Base-by-base conservation (phyloP, 805 yeast genomes). In the Lipomyces sp. region DNA sequence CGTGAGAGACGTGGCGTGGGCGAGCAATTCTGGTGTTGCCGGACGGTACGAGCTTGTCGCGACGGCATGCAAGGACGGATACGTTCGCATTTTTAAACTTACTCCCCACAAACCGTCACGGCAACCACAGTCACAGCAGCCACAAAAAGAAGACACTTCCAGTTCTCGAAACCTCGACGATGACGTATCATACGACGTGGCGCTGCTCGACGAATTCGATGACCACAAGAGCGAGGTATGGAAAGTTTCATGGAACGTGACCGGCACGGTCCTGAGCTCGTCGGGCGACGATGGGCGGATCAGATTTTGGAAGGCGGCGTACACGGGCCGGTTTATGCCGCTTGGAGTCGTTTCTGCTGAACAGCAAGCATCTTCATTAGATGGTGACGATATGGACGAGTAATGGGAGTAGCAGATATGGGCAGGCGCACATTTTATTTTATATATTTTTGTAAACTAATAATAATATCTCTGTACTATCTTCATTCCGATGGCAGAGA, bases 231-330 rank as follows among this genome's bases (percentile, higher is more conserved):
- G 85, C 48, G 95, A 93, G 68, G 96, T 93, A 1, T 93, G 99
- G 98, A 78, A 90, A 35, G 98, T 93, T 1, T 78, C 86, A 24
- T 93, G 98, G 98, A 93, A 93, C 66, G 68, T 83, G 39, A 87
- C 98, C 0, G 98, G 98, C 4, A 87, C 98, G 0, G 82, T 93
- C 4, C 70, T 93, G 55, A 85, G 96, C 59, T 83, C 93, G 41
- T 88, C 97, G 4, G 98, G 98, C 18, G 97, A 90, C 64, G 98
- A 93, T 65, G 97, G 97, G 2, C 82, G 83, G 57, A 83, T 91
- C 4, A 74, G 96, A 61, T 74, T 93, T 58, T 93, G 98, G 95
- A 93, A 91, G 68, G 78, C 95, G 22, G 81, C 86, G 32, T 87
- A 85, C 65, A 78, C 84, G 51, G 86, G 85, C 61, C 86, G 86